Evolutionary conservation across 148 eudicot species (phyloP), one percentile per base, ranked within the genome.

Genomic region (Diospyros lotus): DNA sequence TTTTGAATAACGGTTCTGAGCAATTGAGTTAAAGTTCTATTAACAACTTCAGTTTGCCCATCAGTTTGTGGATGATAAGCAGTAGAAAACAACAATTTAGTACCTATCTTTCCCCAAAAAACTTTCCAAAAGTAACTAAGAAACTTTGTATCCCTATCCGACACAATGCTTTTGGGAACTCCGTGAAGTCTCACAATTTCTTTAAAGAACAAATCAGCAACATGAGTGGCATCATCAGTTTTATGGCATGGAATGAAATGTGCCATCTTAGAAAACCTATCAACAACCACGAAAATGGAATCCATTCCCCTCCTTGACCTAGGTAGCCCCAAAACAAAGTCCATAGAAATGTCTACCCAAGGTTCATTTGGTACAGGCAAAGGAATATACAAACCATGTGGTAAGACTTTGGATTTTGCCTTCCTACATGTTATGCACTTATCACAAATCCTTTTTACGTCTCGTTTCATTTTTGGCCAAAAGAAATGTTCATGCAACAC

Each of bases 21-120:
- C 52, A 58, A 58, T 17, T 14, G n/a, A 8, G 62, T 17, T 7
- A 58, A 15, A 58, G 28, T 58, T n/a, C 38, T 15, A 58, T 58
- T 58, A 1, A 58, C 62, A 3, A 58, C 38, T 38, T 58, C 62
- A 9, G 62, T 58, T 58, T 58, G 62, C 7, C 62, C 59, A 55
- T 55, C 59, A 6, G 63, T 59, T 59, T 59, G 63, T 5, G 63
- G 39, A 17, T 64, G 43, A 2, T 17, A 41, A 66, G 66, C 60
- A 59, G 66, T 72, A 42, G 65, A 72, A 60, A 58, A 72, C 54
- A 58, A 59, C 40, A 72, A 42, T n/a, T 56, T 72, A 7, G 75
- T 72, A 5, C 75, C 64, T 11, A 72, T 56, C 12, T 55, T 72
- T 9, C 64, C 75, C 64, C 45, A 72, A 4, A 72, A 58, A 58